These are phyloP conservation scores for Tylopilus cervinicoccineus DNA, from an alignment of 768 basidiomycete species.

Conservation along the genomic window DNA sequence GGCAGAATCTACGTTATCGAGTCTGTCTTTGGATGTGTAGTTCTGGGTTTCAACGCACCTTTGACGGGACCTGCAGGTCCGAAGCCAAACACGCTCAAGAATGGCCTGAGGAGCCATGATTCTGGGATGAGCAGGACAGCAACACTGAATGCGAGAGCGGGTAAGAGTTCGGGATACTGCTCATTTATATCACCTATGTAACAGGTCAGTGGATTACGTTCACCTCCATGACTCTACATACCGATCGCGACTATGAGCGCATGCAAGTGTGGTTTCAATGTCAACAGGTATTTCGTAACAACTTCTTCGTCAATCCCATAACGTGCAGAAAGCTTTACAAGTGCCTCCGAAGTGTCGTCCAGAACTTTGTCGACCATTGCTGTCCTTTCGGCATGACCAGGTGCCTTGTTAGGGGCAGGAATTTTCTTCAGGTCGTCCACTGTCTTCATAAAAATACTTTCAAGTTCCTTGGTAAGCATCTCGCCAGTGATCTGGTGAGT, in stretches of 20 bases:
- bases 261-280: slow-evolving; percentile 6
- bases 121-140: slow-evolving; percentile 8
- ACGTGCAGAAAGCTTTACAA: background rate
- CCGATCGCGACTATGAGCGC: slow-evolving; percentile 7
- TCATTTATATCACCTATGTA: slow-evolving; percentile 16
- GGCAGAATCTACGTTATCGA: slow-evolving; percentile 5
- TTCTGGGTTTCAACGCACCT: background rate
- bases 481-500: slow-evolving; percentile 5
- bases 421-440: slow-evolving; percentile 2
- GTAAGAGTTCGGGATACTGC: slow-evolving; percentile 7
- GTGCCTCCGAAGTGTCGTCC: background rate
- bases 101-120: slow-evolving; percentile 11
- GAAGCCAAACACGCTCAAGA: slow-evolving; percentile 13
- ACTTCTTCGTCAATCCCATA: slow-evolving; percentile 7
- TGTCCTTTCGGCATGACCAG: slow-evolving; percentile 2
- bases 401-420: background rate
- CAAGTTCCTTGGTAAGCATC: slow-evolving; percentile 8
- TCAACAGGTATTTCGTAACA: background rate
- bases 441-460: slow-evolving; percentile 3
- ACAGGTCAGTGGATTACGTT: background rate
- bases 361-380: slow-evolving; percentile 7
- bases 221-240: background rate
- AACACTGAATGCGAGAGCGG: slow-evolving; percentile 2
- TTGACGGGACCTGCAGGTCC: slow-evolving; percentile 12
- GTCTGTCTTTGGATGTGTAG: background rate